Base-by-base conservation (phyloP, 257 asterid genomes). In the Osmanthus fragrans region DNA sequence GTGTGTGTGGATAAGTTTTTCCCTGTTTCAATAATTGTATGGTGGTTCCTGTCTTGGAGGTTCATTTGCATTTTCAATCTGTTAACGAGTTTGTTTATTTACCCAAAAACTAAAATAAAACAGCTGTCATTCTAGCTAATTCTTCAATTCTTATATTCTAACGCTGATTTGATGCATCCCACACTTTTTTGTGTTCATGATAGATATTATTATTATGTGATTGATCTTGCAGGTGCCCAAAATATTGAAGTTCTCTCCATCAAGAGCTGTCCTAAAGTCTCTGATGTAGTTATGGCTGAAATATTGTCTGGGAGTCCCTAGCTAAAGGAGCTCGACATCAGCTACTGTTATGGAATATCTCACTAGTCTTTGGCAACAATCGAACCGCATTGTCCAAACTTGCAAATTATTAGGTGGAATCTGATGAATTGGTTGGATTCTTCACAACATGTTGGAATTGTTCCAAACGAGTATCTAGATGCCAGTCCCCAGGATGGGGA, bases 401-500 rank as follows among this genome's bases (percentile, higher is more conserved):
- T 94, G 27, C 81, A 2, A 45, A 71, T 84, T 30, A 88, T 92
- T 32, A 87, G 84, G 71, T 76, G 96, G 54, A 92, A 90, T 77
- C 82, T 90, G 47, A 91, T 84, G 97, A 94, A 90, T 85, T 91
- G 90, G 94, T 49, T 92, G 77, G 93, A 89, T 84, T 89, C 92
- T 74, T 89, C 96, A 56, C 92, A 87, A 76, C 96, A 91, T 42
- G 49, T 19, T 1, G 85, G 90, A n/a, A 71, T 83, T 32, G 92
- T 94, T 73, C 97, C 94, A 13, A 47, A 49, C 3, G 92, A 83
- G 23, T 94, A 94, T 82, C 85, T 92, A n/a, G 64, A 92, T 18
- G 90, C 94, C 21, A 86, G 90, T 64, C 96, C 97, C 56, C 97
- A 90, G 80, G 95, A 91, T 76, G 97, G 97, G 40, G 91, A 94